Evolutionary conservation across 2,329 filamentous ascomycete species (phyloP), one percentile per base, ranked within the genome.

Genomic region (Lasiodiplodia hormozganensis): DNA sequence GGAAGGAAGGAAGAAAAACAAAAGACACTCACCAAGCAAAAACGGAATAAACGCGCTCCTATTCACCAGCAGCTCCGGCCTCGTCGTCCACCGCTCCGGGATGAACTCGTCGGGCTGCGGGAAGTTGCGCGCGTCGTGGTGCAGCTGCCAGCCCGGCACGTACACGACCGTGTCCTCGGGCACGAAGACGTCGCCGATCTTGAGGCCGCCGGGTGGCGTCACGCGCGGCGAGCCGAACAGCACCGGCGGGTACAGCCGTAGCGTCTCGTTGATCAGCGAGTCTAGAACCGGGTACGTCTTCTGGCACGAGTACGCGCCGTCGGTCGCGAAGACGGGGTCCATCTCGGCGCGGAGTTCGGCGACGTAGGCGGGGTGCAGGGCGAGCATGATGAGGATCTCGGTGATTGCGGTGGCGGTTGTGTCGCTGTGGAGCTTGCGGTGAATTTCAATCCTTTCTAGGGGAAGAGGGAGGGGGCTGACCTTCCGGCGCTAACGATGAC

Each of bases 381-480:
- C 74, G 38, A 84, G 78, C 72, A 84, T 83, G 76, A 82, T 82
- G 70, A 84, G 77, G 2, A 76, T 78, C 11, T 78, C 77, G 31
- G 78, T 74, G 71, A 82, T 74, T 23, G 80, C 77, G 10, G 81
- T 83, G 2, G 81, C 82, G 3, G 81, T 82, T 3, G 82, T 83
- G 68, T 84, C 82, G 2, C 77, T 80, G 64, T 23, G n/a, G 16
- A 31, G 28, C 10, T 43, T 31, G 25, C 5, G 25, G 18, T 62
- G 21, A 43, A 21, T 62, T 28, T 18, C 18, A 14, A 40, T 56
- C 18, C 3, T 38, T 56, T 23, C 12, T 34, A 2, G 10, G 25
- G 25, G 3, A n/a, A 1, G 7, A 36, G 12, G 49, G 51, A n/a
- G 51, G 16, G 47, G 53, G 14, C 62, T 65, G 23, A 65, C 62